Conservation (phyloP, 2,329 filamentous ascomycete genomes). For the Talaromyces amestolkiae region DNA sequence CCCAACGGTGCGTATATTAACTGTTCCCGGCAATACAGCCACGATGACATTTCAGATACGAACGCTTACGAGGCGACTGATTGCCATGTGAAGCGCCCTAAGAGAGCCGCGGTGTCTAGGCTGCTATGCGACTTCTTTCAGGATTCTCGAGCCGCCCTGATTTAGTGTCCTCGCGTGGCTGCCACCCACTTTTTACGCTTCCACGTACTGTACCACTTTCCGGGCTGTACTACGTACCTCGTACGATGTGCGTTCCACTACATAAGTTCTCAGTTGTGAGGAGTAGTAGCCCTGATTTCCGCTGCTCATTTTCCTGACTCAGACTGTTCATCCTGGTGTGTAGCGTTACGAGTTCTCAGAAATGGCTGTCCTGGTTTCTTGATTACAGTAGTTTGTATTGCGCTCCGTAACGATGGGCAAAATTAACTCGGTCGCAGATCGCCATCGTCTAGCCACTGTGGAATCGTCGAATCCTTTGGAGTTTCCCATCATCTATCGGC, state of each 20-base stretch:
- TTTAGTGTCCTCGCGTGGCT: constrained; percentile 6
- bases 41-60: neutral
- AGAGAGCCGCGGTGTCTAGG: constrained; percentile 1
- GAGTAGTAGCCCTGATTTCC: neutral
- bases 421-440: neutral
- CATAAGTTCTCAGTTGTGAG: too few relatives aligned
- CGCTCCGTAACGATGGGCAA: neutral
- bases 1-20: neutral
- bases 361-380: neutral
- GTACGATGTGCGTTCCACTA: too few relatives aligned
- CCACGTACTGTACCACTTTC: neutral
- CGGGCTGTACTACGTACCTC: neutral
- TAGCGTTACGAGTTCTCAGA: neutral
- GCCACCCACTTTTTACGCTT: constrained; percentile 6
- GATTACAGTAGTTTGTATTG: neutral
- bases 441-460: neutral
- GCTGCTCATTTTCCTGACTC: neutral
- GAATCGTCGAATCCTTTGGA: neutral
- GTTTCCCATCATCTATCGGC: neutral
- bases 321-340: neutral
- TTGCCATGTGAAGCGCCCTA: constrained; percentile 1
- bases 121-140: neutral
- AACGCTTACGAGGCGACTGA: neutral
- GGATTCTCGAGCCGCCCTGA: neutral
- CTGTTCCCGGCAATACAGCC: neutral